Evolutionary conservation across 148 eudicot genomes (phyloP), one percentile per base, ranked within the genome.

Genomic region (Rhododendron molle): DNA sequence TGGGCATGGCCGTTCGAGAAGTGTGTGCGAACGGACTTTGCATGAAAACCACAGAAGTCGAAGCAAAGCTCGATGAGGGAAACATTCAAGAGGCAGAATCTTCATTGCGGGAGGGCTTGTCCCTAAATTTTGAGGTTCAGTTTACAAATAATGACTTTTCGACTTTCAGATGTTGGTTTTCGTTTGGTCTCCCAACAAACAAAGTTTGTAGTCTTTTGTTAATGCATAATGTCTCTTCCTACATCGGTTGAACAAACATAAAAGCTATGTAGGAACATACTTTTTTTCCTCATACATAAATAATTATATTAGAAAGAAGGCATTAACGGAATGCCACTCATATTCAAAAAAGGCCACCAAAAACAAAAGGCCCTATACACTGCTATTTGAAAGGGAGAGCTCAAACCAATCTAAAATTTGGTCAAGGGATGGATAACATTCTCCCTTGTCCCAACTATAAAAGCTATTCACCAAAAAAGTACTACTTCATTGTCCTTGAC

Each of bases 51-150:
- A 86, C 90, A 34, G 93, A 87, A 50, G 91, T 96, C 15, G 98
- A 96, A 87, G 97, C 93, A 28, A 96, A 93, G 87, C 99, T 96
- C 16, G 93, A 96, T 83, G 93, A 90, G 60, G 99, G 98, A 6
- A 95, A 96, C 84, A 94, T 95, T 83, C 92, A 93, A 52, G 97
- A 96, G 89, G 98, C 99, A 7, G 99, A 96, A 85, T 95, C 98
- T 60, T 94, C 95, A 50, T 89, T 96, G 88, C 94, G 98, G 46
- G 98, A 96, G 85, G 97, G 96, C 30, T 92, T 96, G 83, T 95
- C 99, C n/a, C 98, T 96, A 83, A 95, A 94, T 91, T 92, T 89
- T 76, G 99, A 96, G 96, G 99, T 96, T 83, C 40, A 83, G 71
- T 86, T 84, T 54, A 30, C 58, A 1, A 71, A 23, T 67, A 86